Evolutionary conservation across 352 stramenopile genomes (phyloP), one percentile per base, ranked within the genome.

Genomic region (Peronosclerospora sorghi): DNA sequence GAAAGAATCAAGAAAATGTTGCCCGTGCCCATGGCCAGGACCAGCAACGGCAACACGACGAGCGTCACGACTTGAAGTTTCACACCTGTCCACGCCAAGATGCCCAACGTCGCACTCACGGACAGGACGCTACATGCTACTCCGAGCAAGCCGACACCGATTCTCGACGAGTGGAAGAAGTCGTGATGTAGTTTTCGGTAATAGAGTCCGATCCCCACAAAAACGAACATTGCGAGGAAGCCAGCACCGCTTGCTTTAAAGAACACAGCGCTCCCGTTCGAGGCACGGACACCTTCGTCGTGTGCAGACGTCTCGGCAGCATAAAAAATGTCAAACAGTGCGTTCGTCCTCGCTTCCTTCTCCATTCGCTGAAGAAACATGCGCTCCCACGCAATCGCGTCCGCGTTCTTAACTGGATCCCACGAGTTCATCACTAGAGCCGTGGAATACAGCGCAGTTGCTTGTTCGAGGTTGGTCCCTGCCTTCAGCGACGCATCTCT

Each of bases 31-130:
- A 89, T 83, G 0, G 67, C 73, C 0, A 89, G 53, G 21, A 66
- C 68, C 30, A 86, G 45, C 43, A 86, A 62, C 24, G 77, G 77
- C 24, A 84, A 32, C 9, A 82, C 59, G 14, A 81, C 66, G 34
- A 89, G 63, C 28, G 81, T 84, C 19, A 86, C 68, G 21, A 86
- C 55, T 39, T 89, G 72, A 0, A 86, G 53, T 49, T 78, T 79
- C 4, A 63, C 49, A 6, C 77, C 73, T 37, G 21, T 48, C 73
- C 73, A 86, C 28, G 62, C 73, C 27, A 86, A 82, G 19, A 86
- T 24, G 1, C 77, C 77, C 48, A 90, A 69, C 0, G 73, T 88
- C 5, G 64, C 61, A 8, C 65, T 39, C n/a, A 86, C 68, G 0
- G 73, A 60, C 20, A 86, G 51, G 12, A 79, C 48, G 46, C 82